Conservation (phyloP, 177 flowering plant species). For the Vitis hybrid region DNA sequence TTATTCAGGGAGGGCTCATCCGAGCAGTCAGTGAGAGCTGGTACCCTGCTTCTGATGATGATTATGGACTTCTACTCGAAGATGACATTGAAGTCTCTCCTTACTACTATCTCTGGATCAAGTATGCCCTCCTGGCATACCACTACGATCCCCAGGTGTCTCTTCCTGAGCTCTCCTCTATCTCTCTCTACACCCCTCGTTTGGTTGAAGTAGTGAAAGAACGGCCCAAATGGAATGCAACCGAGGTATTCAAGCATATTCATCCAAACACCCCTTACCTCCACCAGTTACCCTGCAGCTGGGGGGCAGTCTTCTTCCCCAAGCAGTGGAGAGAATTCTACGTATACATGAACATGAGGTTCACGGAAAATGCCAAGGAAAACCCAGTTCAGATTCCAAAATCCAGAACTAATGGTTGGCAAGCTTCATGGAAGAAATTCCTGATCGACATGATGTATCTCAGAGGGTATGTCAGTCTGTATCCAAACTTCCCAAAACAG, state of each 20-base stretch:
- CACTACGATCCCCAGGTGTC: constrained; percentile 91
- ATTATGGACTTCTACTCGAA: constrained; percentile 86
- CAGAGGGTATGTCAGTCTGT: constrained; percentile 85
- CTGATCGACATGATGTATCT: constrained; percentile 97
- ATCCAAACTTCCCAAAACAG: constrained; percentile 91
- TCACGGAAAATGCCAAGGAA: constrained; percentile 78
- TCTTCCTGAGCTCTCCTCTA: constrained; percentile 86
- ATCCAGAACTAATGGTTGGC: constrained; percentile 96
- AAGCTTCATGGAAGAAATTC: constrained; percentile 99
- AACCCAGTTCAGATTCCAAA: constrained; percentile 96
- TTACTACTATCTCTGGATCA: constrained; percentile 93
- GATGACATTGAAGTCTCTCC: constrained; percentile 99
- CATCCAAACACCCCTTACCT: constrained; percentile 97
- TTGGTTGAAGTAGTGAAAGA: constrained; percentile 94
- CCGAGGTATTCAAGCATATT: constrained; percentile 70
- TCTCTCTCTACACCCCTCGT: constrained; percentile 87
- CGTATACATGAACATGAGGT: constrained; percentile 95
- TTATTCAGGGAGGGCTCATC: constrained; percentile 94
- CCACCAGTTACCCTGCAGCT: constrained; percentile 94
- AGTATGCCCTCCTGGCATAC: constrained; percentile 78
- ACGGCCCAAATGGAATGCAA: constrained; percentile 90
- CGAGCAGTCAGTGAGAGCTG: constrained; percentile 98
- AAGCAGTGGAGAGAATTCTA: constrained; percentile 98
- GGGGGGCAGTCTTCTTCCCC: constrained; percentile 98
- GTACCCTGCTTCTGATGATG: constrained; percentile 91